Evolutionary conservation across 306 rosid genomes (phyloP).

Genomic region (Vigna trinervia): DNA sequence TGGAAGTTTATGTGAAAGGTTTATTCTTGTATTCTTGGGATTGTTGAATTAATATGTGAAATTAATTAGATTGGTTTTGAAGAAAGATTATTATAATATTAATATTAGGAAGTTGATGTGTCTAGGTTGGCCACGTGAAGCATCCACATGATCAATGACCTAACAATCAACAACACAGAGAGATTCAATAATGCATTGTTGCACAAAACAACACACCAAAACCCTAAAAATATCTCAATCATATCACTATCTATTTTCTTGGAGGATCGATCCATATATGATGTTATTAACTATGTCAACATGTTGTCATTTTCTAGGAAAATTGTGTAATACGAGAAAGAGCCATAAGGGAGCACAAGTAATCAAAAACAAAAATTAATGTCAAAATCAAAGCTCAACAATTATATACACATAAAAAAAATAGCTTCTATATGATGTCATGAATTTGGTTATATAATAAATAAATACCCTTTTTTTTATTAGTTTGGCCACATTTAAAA

Average conservation of each 20-base stretch:
- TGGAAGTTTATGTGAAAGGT: neutral
- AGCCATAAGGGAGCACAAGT: neutral
- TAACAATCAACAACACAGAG: conserved; percentile 34
- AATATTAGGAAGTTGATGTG: conserved; percentile 21
- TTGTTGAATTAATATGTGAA: neutral
- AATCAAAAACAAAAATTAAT: neutral
- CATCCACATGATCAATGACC: conserved; percentile 54
- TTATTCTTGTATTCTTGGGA: conserved; percentile 15
- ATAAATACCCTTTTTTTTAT: neutral
- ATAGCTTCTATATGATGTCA: conserved; percentile 16
- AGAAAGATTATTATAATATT: conserved; percentile 8
- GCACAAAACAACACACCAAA: conserved; percentile 29
- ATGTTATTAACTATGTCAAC: conserved; percentile 47
- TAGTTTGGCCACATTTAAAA: neutral
- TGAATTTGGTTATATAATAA: neutral
- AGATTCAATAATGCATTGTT: conserved; percentile 42
- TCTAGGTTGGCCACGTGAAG: conserved; percentile 71
- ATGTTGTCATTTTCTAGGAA: conserved; percentile 38
- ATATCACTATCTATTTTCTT: conserved; percentile 39
- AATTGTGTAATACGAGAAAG: conserved; percentile 19
- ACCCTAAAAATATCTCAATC: conserved; percentile 29
- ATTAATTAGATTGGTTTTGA: conserved; percentile 12
- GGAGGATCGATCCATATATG: conserved; percentile 40
- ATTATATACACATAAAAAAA: neutral
- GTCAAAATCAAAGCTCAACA: conserved; percentile 42